Evolutionary conservation across 1,139 yeast genomes (phyloP).

Genomic region (Insectozyma bohioensis): DNA sequence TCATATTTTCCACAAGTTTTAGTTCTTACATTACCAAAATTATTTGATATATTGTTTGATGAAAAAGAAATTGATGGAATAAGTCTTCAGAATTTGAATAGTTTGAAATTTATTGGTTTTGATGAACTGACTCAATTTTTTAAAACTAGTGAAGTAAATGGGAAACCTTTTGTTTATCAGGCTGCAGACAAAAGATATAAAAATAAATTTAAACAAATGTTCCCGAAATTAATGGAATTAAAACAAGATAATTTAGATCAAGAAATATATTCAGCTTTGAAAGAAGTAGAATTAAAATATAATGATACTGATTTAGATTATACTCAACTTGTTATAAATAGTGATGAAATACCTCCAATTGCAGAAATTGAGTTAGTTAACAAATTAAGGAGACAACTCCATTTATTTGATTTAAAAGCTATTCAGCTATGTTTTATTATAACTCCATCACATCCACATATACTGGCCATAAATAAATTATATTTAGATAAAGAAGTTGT

Average conservation of each 20-base stretch:
- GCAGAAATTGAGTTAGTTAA: neutral
- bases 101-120: constrained; percentile 20
- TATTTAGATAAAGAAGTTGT: neutral
- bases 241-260: constrained; percentile 1
- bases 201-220: neutral
- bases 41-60: constrained; percentile 4
- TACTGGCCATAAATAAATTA: constrained; percentile 1
- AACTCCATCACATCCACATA: constrained; percentile 5
- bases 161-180: constrained; percentile 3
- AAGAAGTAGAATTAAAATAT: constrained; percentile 1
- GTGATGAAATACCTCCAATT: neutral
- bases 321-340: neutral
- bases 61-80: neutral
- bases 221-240: neutral
- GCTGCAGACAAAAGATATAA: constrained; percentile 2
- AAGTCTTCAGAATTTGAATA: constrained; percentile 9
- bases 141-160: constrained; percentile 16
- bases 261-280: constrained; percentile 2
- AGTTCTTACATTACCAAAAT: constrained; percentile 20
- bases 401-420: neutral
- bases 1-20: constrained; percentile 22
- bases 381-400: neutral
- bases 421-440: constrained; percentile 4
- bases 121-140: constrained; percentile 24
- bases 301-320: neutral